phyloP scores from a whole-genome alignment of 257 asterid species.

The Lycium barbarum region DNA sequence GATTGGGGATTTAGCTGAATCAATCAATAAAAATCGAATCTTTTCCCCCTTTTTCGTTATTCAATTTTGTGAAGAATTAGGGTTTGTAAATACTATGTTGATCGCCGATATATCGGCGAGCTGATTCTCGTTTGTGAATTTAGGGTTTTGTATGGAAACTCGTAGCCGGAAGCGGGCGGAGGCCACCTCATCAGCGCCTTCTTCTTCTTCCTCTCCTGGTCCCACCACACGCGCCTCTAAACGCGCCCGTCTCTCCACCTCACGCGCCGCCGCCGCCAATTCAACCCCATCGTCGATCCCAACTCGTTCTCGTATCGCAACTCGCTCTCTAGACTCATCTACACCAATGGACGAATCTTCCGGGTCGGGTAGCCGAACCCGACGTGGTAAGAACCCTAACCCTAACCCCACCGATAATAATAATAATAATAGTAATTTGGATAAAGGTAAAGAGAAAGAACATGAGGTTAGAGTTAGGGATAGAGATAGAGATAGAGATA shows the following conservation, averaged over 20 bases:
- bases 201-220: conserved; percentile 65
- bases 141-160: conserved; percentile 98
- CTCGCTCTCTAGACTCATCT: conserved; percentile 55
- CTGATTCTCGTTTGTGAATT: conserved; percentile 55
- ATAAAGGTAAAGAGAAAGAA: conserved; percentile 94
- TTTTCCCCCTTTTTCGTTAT: conserved; percentile 37
- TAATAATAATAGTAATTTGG: conserved; percentile 59
- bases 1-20: conserved; percentile 30
- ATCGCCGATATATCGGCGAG: conserved; percentile 99
- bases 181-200: conserved; percentile 98
- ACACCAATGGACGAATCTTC: conserved; percentile 65
- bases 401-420: conserved; percentile 39
- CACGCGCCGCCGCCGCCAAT: conserved; percentile 43
- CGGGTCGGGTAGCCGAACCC: conserved; percentile 75
- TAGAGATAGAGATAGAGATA: conserved; percentile 48
- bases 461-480: conserved; percentile 66
- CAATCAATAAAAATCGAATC: conserved; percentile 47
- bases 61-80: conserved; percentile 42
- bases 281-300: conserved; percentile 54
- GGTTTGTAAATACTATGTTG: conserved; percentile 37
- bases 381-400: conserved; percentile 79
- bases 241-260: conserved; percentile 74
- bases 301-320: conserved; percentile 65
- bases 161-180: conserved; percentile 99
- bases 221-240: conserved; percentile 83